Percentiles rank a stretch among this genome's conserved stretches.
Conservation (phyloP, 1,284 basidiomycete genomes). For the Leccinum fuscescens region DNA sequence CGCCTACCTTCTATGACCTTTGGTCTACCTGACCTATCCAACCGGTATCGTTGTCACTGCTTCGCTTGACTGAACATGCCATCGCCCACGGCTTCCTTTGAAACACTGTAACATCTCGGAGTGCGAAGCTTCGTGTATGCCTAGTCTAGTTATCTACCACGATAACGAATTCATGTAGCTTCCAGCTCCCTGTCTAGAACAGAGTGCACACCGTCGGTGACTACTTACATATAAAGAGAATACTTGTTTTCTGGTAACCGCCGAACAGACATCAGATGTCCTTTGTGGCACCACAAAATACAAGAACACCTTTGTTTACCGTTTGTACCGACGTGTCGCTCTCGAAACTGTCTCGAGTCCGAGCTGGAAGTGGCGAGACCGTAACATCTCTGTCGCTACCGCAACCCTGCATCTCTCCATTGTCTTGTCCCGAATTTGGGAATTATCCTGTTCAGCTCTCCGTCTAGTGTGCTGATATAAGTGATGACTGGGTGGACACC, state of each 20-base stretch:
- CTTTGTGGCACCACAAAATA: constrained; percentile 15
- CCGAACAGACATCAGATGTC: background rate
- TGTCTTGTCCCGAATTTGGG: constrained; percentile 26
- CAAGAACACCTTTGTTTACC: constrained; percentile 27
- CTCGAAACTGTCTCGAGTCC: background rate
- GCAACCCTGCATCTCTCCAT: constrained; percentile 12
- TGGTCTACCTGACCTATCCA: background rate
- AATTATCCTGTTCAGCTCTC: constrained; percentile 16
- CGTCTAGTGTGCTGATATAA: constrained; percentile 26
- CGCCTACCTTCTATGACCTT: background rate
- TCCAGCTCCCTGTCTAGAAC: background rate
- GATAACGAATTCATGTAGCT: background rate
- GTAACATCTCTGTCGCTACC: constrained; percentile 22
- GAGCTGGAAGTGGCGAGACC: background rate
- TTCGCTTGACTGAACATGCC: background rate
- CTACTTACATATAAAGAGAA: constrained; percentile 1
- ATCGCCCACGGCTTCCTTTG: background rate
- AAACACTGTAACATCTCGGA: background rate
- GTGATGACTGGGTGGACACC: constrained; percentile 2
- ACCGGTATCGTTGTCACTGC: background rate
- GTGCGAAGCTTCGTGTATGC: constrained; percentile 3
- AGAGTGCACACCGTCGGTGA: background rate
- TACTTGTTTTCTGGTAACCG: constrained; percentile 11
- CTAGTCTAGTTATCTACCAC: background rate
- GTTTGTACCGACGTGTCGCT: constrained; percentile 1